phyloP scores from a whole-genome alignment of 2,329 filamentous ascomycete genomes.

The Ciborinia camelliae region DNA sequence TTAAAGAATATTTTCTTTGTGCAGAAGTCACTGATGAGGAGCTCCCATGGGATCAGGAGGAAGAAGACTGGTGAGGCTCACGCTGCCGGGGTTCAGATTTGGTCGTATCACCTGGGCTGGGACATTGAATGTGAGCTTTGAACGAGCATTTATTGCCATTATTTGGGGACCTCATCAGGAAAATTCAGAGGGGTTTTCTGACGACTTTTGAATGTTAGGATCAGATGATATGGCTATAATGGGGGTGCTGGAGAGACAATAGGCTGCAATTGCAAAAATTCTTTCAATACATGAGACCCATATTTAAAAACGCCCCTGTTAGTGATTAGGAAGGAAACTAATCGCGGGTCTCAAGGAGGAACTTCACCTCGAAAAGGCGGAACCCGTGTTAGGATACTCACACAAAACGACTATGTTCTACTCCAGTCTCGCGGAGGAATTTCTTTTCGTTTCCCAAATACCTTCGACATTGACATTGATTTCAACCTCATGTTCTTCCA shows the following conservation, averaged over 20 bases:
- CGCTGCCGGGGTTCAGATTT: no score
- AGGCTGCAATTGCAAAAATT: background rate
- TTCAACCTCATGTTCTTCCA: no score
- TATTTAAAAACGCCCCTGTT: background rate
- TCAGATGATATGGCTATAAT: background rate
- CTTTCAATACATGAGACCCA: background rate
- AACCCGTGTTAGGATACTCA: no score
- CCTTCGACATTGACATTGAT: no score
- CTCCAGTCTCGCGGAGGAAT: no score
- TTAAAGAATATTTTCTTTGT: background rate
- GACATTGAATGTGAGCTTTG: background rate
- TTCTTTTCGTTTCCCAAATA: no score
- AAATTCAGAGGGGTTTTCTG: background rate
- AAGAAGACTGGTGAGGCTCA: background rate
- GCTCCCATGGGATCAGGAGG: background rate
- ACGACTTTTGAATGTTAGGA: background rate
- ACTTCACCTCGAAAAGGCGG: no score
- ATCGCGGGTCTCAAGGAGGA: no score
- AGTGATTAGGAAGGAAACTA: background rate
- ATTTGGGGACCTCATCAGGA: background rate
- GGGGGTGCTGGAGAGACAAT: background rate
- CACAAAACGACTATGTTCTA: no score
- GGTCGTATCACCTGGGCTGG: background rate
- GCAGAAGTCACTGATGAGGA: background rate
- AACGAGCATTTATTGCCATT: background rate